Percentiles rank a stretch among this genome's conserved stretches.
Conservation (phyloP, 305 asterid species). For the Rubia balearica region DNA sequence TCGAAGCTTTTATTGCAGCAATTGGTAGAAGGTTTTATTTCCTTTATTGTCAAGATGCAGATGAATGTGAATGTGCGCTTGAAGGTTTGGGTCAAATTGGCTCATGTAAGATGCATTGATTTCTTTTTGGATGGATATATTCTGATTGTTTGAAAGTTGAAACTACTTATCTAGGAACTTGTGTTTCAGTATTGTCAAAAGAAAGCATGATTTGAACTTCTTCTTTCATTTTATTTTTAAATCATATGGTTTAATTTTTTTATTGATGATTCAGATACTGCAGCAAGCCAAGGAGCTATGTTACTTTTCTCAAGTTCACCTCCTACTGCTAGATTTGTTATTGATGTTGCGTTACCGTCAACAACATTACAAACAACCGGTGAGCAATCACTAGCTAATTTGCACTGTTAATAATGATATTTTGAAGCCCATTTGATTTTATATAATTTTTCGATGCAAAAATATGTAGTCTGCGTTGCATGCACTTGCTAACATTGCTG, state of each 20-base stretch:
- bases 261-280: conserved; percentile 23
- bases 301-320: conserved; percentile 53
- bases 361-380: conserved; percentile 78
- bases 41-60: conserved; percentile 51
- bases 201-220: not conserved
- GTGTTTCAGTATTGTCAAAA: not conserved
- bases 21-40: conserved; percentile 59
- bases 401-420: not conserved
- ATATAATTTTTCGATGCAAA: conserved; percentile 6
- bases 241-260: not conserved
- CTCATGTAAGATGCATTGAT: conserved; percentile 48
- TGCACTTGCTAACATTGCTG: conserved; percentile 73
- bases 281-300: conserved; percentile 77
- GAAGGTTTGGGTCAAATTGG: conserved; percentile 95
- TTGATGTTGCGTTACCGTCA: conserved; percentile 66
- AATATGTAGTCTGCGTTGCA: conserved; percentile 78
- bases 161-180: not conserved
- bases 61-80: conserved; percentile 89
- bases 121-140: conserved; percentile 11
- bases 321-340: conserved; percentile 62
- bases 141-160: not conserved
- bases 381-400: conserved; percentile 27
- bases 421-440: not conserved
- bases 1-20: conserved; percentile 48
- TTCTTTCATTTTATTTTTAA: not conserved